Percentiles rank a stretch among this genome's conserved stretches.
These are phyloP conservation scores for Colletotrichum neosansevieriae DNA, from an alignment of 2,329 filamentous ascomycete genomes.

Conservation along the genomic window DNA sequence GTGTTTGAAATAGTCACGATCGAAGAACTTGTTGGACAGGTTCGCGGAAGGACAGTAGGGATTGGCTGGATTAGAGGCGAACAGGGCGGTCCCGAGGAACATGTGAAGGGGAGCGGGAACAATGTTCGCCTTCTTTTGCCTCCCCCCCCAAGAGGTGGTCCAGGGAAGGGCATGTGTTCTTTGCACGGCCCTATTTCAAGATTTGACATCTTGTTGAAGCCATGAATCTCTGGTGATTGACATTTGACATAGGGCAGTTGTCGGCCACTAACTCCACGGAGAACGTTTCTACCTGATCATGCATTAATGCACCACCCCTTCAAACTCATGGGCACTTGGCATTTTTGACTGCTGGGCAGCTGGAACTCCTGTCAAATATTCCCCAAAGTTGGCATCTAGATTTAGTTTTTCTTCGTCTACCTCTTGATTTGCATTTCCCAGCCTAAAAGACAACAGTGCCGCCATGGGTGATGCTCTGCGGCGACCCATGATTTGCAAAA, in stretches of 20 bases:
- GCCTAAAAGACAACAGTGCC: neutral
- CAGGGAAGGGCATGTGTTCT: constrained; percentile 20
- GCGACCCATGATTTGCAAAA: constrained; percentile 14
- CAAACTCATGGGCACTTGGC: neutral
- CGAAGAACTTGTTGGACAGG: neutral
- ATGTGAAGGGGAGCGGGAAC: neutral
- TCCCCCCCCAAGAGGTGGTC: neutral
- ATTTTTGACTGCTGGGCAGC: constrained; percentile 7
- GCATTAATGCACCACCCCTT: constrained; percentile 25
- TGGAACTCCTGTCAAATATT: constrained; percentile 20
- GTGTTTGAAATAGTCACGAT: constrained; percentile 14
- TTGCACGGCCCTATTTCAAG: neutral
- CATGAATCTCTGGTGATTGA: neutral
- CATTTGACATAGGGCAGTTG: neutral
- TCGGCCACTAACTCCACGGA: constrained; percentile 1
- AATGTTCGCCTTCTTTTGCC: neutral
- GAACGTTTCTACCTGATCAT: constrained; percentile 25
- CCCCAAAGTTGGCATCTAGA: neutral
- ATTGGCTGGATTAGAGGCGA: constrained; percentile 9
- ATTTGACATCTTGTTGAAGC: constrained; percentile 29
- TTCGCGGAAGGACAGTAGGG: constrained; percentile 5
- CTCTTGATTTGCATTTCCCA: neutral
- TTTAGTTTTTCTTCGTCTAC: constrained; percentile 6
- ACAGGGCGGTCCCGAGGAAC: constrained; percentile 19
- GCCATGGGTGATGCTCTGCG: constrained; percentile 1